These are phyloP conservation scores for Dioszegia crocea DNA, from an alignment of 768 basidiomycete species.

Conservation along the genomic window DNA sequence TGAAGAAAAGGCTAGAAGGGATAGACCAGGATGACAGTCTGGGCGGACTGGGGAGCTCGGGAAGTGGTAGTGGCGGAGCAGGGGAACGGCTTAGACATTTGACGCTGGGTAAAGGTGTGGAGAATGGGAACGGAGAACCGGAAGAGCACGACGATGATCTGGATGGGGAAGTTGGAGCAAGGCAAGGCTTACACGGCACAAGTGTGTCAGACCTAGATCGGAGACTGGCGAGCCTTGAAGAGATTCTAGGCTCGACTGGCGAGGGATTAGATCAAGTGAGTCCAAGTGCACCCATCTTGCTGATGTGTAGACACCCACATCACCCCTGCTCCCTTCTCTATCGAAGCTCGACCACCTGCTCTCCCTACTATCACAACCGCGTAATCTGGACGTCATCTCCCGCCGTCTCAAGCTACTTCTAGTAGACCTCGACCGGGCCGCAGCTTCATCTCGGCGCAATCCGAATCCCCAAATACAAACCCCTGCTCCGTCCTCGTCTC, in stretches of 20 bases:
- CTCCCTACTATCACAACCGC: constrained; percentile 83
- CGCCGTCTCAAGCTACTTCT: constrained; percentile 86
- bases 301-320: constrained; percentile 58
- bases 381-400: constrained; percentile 92
- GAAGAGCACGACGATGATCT: constrained; percentile 14
- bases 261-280: constrained; percentile 76
- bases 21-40: constrained; percentile 13
- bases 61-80: neutral
- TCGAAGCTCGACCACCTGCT: constrained; percentile 79
- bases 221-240: constrained; percentile 78
- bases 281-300: neutral
- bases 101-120: neutral
- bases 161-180: constrained; percentile 15
- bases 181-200: constrained; percentile 41
- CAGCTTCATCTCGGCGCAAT: constrained; percentile 54
- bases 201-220: constrained; percentile 72
- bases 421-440: constrained; percentile 82
- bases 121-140: neutral
- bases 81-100: neutral
- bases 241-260: constrained; percentile 73
- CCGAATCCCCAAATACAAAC: constrained; percentile 25
- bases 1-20: constrained; percentile 28
- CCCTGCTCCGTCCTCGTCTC: neutral
- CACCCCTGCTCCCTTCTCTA: constrained; percentile 68
- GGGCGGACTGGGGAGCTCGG: neutral